phyloP scores from a whole-genome alignment of 176 grass and related monocot species.

The Typha latifolia region DNA sequence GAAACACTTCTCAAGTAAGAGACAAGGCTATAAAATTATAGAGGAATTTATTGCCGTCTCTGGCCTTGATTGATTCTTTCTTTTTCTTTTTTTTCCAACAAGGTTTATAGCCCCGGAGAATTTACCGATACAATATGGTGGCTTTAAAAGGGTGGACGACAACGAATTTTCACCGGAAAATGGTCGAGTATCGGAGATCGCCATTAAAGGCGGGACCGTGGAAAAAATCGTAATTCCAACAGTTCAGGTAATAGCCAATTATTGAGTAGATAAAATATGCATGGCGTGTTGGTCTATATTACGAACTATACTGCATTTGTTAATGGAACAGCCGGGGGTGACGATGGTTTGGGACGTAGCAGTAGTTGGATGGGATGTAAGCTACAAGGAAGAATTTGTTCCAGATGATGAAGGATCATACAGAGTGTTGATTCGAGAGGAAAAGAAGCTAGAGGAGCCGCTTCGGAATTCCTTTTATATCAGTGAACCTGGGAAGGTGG shows the following conservation, averaged over 20 bases:
- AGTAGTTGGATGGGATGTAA: conserved; percentile 37
- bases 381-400: conserved; percentile 42
- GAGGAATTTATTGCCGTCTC: neutral
- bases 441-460: conserved; percentile 20
- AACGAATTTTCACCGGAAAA: conserved; percentile 28
- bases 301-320: neutral
- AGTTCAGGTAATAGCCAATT: conserved; percentile 12
- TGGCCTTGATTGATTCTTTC: neutral
- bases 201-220: conserved; percentile 2
- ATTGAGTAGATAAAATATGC: neutral
- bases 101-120: conserved; percentile 38
- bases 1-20: conserved; percentile 44
- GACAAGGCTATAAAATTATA: neutral
- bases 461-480: conserved; percentile 35
- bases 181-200: conserved; percentile 16
- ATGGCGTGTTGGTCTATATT: neutral
- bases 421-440: conserved; percentile 29
- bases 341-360: conserved; percentile 29
- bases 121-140: conserved; percentile 38
- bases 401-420: conserved; percentile 44
- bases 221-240: conserved; percentile 24
- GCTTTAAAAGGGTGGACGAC: conserved; percentile 28
- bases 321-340: conserved; percentile 22
- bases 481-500: conserved; percentile 34
- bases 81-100: neutral